Conservation (phyloP, 805 yeast genomes). For the Wickerhamiella kurtzmanii region DNA sequence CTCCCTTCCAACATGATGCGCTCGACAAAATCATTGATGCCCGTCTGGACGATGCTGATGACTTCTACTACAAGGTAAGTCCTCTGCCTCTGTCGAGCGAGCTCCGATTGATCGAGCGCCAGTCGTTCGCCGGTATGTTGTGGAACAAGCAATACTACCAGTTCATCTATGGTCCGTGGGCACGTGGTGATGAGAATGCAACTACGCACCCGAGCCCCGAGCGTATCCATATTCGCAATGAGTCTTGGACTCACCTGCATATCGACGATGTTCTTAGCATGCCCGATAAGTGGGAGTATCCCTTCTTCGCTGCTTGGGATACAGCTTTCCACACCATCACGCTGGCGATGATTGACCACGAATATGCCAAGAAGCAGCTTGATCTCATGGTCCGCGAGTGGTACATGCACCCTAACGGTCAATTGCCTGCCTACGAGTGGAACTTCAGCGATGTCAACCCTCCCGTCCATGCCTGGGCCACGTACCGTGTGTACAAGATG, state of each 20-base stretch:
- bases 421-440: slow-evolving; percentile 95
- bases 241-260: slow-evolving; percentile 79
- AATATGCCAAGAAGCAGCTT: slow-evolving; percentile 76
- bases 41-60: slow-evolving; percentile 81
- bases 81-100: slow-evolving; percentile 76
- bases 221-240: slow-evolving; percentile 76
- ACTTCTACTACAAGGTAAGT: slow-evolving; percentile 76
- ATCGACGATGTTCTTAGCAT: slow-evolving; percentile 76
- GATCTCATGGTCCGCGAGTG: slow-evolving; percentile 81
- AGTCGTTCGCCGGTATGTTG: slow-evolving; percentile 83
- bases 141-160: slow-evolving; percentile 92
- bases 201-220: slow-evolving; percentile 67
- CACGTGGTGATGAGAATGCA: slow-evolving; percentile 65
- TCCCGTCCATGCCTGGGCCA: slow-evolving; percentile 95
- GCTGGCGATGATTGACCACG: slow-evolving; percentile 84
- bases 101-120: slow-evolving; percentile 72
- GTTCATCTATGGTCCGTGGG: slow-evolving; percentile 77
- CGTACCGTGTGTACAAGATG: slow-evolving; percentile 72
- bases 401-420: slow-evolving; percentile 98
- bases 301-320: slow-evolving; percentile 95
- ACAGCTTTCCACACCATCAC: slow-evolving; percentile 92
- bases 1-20: slow-evolving; percentile 52
- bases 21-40: slow-evolving; percentile 56
- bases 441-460: slow-evolving; percentile 92
- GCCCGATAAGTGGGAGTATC: slow-evolving; percentile 95